Evolutionary conservation across 1,284 basidiomycete species (phyloP), one percentile per base, ranked within the genome.

Genomic region (Cutaneotrichosporon dermatis): DNA sequence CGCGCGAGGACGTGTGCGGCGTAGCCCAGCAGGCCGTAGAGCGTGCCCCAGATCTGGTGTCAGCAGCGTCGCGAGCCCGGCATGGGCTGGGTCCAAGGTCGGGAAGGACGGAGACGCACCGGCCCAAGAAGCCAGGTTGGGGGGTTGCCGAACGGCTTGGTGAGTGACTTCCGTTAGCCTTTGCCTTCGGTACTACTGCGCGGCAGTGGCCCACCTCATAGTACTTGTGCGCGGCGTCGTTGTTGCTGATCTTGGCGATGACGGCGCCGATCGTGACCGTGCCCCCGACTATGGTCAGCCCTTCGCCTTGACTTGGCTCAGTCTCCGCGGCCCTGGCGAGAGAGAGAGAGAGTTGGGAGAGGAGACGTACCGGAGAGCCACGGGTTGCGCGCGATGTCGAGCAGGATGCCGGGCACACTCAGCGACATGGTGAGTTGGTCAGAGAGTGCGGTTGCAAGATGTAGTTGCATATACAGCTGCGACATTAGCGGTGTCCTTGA

Each of bases 1-100:
- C 82, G 80, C 48, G 84, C 83, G 4, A 85, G 81, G 34, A 90
- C 70, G 75, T 90, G 85, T 4, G 86, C 86, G 1, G 86, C 86
- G 69, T 84, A 88, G 50, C 88, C 88, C 85, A 88, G 87, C 12
- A 82, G 52, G 33, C 82, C 83, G 65, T 72, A 73, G 13, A 72
- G 66, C 42, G 69, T 54, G 49, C 71, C 70, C 71, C 69, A 74
- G 58, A 70, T 51, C 33, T 40, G 39, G 9, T 12, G 12, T 40
- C 39, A 40, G 39, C 12, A 25, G 25, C 25, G 25, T 25, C 25
- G 25, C 12, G 39, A 40, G 39, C 8, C 25, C 25, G 25, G 25
- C 25, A 25, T 25, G 25, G 25, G 25, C 25, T 25, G 25, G 25
- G 25, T 25, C 25, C 25, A 25, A 25, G 25, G 25, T 25, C 25